Conservation (phyloP, 2,329 filamentous ascomycete genomes). For the Tolypocladium tropicale region DNA sequence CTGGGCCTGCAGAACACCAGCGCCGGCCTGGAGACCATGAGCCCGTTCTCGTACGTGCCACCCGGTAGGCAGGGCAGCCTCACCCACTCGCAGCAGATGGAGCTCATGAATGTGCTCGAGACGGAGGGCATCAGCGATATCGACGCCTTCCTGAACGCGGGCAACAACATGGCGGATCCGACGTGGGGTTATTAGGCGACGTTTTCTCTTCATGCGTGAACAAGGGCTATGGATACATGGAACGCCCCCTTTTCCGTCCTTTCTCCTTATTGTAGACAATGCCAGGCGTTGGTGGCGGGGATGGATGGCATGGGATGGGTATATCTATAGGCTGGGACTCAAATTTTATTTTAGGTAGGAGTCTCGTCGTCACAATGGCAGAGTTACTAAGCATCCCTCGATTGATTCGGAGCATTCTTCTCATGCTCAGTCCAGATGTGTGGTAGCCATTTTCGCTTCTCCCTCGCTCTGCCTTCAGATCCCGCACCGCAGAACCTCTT, state of each 20-base stretch:
- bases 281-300: not conserved
- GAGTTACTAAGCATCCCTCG: not conserved
- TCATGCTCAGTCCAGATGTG: not conserved
- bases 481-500: not conserved
- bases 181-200: slow-evolving; percentile 19
- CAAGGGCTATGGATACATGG: not conserved
- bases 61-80: slow-evolving; percentile 55
- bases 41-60: slow-evolving; percentile 19
- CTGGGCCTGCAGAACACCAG: slow-evolving; percentile 22
- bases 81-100: slow-evolving; percentile 70
- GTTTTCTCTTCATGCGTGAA: not conserved
- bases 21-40: slow-evolving; percentile 11
- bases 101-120: slow-evolving; percentile 74
- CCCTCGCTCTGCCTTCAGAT: not conserved
- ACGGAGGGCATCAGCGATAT: slow-evolving; percentile 55
- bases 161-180: slow-evolving; percentile 14
- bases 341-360: not conserved
- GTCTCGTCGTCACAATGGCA: not conserved
- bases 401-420: not conserved
- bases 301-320: not conserved
- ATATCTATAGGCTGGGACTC: not conserved
- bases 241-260: not conserved
- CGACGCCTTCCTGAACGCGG: slow-evolving; percentile 44
- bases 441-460: not conserved
- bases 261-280: not conserved